phyloP scores from a whole-genome alignment of 2,329 filamentous ascomycete species.

The Parastagonospora nodorum region DNA sequence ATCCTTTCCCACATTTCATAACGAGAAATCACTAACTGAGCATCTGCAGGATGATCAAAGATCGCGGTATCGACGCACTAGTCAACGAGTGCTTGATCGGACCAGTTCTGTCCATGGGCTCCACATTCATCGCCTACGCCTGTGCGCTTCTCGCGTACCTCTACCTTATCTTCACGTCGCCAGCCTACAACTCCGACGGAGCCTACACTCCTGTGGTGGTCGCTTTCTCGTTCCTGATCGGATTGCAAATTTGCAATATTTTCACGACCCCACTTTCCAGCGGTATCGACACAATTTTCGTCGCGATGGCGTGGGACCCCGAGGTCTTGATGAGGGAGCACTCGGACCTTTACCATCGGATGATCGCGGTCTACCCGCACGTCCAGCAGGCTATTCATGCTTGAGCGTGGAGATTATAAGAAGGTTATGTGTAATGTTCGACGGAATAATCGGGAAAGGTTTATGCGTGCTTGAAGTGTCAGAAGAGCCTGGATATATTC shows the following conservation, averaged over 20 bases:
- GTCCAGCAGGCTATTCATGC: slow-evolving; percentile 79
- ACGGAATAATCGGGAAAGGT: no score
- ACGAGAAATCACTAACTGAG: not conserved
- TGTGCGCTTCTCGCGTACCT: slow-evolving; percentile 82
- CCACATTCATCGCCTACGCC: slow-evolving; percentile 81
- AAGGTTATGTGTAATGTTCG: not conserved
- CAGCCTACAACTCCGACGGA: slow-evolving; percentile 72
- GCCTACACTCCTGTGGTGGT: slow-evolving; percentile 77
- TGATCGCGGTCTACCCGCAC: slow-evolving; percentile 82
- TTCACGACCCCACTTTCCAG: slow-evolving; percentile 87
- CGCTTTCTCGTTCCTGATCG: slow-evolving; percentile 86
- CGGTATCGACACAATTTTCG: slow-evolving; percentile 91
- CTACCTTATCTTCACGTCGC: slow-evolving; percentile 83
- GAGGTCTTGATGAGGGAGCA: slow-evolving; percentile 80
- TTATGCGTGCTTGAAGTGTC: not conserved
- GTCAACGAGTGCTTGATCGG: slow-evolving; percentile 82
- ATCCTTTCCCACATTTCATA: not conserved
- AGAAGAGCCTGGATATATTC: not conserved
- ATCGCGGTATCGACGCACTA: slow-evolving; percentile 87
- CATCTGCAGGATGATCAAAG: slow-evolving; percentile 73
- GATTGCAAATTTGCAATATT: slow-evolving; percentile 85
- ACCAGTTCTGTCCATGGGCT: slow-evolving; percentile 71
- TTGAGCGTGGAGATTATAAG: slow-evolving; percentile 2
- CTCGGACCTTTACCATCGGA: slow-evolving; percentile 76
- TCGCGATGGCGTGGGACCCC: slow-evolving; percentile 71